A percentile compares a stretch with the other conserved stretches of the same genome.
Conservation (phyloP, 2,329 filamentous ascomycete genomes). For the Pseudocercospora pini-densiflorae region DNA sequence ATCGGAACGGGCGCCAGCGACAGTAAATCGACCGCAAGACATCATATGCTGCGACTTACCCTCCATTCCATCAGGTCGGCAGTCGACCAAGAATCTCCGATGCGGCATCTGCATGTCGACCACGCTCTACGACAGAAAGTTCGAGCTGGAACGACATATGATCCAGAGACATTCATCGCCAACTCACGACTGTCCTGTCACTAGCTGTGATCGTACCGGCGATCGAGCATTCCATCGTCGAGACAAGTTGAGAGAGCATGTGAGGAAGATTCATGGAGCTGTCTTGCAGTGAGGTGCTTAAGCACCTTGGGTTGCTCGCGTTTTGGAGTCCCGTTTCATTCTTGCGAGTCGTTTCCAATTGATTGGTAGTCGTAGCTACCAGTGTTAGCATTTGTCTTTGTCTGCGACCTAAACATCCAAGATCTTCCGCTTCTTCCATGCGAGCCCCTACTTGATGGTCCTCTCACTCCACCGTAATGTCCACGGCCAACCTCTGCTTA, state of each 20-base stretch:
- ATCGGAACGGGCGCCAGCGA: no score
- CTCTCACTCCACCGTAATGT: no score
- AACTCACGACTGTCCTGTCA: slow-evolving; percentile 16
- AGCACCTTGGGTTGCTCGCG: no score
- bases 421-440: no score
- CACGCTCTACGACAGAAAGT: slow-evolving; percentile 29
- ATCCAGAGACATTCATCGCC: slow-evolving; percentile 12
- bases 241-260: slow-evolving; percentile 21
- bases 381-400: no score
- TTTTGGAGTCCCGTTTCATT: no score
- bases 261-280: slow-evolving; percentile 17
- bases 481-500: background rate
- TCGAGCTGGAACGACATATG: slow-evolving; percentile 34
- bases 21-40: background rate
- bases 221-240: slow-evolving; percentile 17
- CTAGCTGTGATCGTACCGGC: slow-evolving; percentile 13
- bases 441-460: no score
- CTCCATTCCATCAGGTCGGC: slow-evolving; percentile 11
- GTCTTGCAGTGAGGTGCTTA: no score
- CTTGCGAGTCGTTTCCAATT: no score
- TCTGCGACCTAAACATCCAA: no score
- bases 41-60: slow-evolving; percentile 11
- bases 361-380: no score
- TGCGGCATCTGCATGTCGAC: slow-evolving; percentile 28
- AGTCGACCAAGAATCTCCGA: slow-evolving; percentile 17